Conservation (phyloP, 495 filamentous ascomycete species). For the Podospora anserina region DNA sequence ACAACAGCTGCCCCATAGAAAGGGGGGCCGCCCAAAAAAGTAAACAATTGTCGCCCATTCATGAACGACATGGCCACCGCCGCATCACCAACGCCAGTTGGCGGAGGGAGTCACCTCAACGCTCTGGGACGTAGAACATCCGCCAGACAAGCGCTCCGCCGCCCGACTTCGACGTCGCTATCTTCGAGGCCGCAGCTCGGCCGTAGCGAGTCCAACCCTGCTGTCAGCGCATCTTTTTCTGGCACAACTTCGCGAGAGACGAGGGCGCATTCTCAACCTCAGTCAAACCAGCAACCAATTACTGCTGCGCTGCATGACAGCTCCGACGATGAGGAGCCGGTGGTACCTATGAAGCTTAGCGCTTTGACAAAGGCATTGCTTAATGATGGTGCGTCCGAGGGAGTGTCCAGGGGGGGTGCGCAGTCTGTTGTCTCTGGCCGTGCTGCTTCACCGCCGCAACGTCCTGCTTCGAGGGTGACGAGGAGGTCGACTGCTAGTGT, state of each 20-base stretch:
- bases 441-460: conserved; percentile 51
- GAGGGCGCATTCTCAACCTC: conserved; percentile 26
- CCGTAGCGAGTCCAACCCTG: conserved; percentile 41
- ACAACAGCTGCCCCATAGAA: conserved; percentile 5
- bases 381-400: conserved; percentile 53
- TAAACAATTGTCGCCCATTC: background rate
- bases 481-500: conserved; percentile 36
- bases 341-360: conserved; percentile 73
- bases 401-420: conserved; percentile 31
- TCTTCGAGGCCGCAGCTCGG: conserved; percentile 33
- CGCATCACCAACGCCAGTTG: conserved; percentile 38
- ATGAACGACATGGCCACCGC: conserved; percentile 34
- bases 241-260: conserved; percentile 6
- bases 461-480: conserved; percentile 52
- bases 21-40: background rate
- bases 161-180: conserved; percentile 28
- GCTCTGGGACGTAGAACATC: conserved; percentile 41
- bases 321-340: conserved; percentile 69
- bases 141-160: conserved; percentile 41
- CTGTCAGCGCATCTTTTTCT: conserved; percentile 9
- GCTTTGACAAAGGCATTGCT: conserved; percentile 74
- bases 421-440: conserved; percentile 38
- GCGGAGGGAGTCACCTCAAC: conserved; percentile 35
- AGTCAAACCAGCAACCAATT: conserved; percentile 26
- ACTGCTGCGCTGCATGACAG: conserved; percentile 52